Conservation (phyloP, 2,329 filamentous ascomycete genomes). For the Coleophoma cylindrospora region DNA sequence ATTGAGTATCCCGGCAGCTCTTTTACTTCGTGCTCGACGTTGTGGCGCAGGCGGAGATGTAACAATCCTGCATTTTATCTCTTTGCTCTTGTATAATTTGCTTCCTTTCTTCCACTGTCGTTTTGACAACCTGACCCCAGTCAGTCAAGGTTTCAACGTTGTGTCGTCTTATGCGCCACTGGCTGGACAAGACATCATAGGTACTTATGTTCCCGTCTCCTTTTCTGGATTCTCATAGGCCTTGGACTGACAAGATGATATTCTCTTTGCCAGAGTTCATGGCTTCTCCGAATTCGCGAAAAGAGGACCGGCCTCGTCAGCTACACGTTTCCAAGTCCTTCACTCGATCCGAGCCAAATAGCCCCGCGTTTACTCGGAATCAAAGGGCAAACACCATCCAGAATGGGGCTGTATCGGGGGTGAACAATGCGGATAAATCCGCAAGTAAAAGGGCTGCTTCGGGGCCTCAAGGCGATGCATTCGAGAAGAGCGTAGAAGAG, state of each 20-base stretch:
- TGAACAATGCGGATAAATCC: constrained; percentile 9
- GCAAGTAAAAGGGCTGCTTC: background rate
- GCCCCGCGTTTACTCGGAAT: constrained; percentile 13
- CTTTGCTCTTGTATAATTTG: constrained; percentile 5
- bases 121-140: constrained; percentile 16
- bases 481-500: constrained; percentile 15
- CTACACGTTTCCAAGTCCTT: constrained; percentile 33
- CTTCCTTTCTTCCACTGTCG: constrained; percentile 5
- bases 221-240: constrained; percentile 8
- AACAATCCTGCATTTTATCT: constrained; percentile 9
- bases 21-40: background rate
- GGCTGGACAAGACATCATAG: constrained; percentile 11
- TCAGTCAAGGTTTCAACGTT: constrained; percentile 22
- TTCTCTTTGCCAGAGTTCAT: constrained; percentile 26
- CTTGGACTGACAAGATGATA: constrained; percentile 23
- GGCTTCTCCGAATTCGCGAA: constrained; percentile 18
- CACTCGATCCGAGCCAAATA: constrained; percentile 25
- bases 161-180: constrained; percentile 22
- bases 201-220: constrained; percentile 8
- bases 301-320: constrained; percentile 24
- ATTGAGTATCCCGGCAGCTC: background rate
- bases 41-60: constrained; percentile 13
- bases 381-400: constrained; percentile 25
- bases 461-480: background rate
- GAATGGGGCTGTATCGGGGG: constrained; percentile 18